Evolutionary conservation across 208 protist species (phyloP).

Genomic region (Wallacemonas sp.): DNA sequence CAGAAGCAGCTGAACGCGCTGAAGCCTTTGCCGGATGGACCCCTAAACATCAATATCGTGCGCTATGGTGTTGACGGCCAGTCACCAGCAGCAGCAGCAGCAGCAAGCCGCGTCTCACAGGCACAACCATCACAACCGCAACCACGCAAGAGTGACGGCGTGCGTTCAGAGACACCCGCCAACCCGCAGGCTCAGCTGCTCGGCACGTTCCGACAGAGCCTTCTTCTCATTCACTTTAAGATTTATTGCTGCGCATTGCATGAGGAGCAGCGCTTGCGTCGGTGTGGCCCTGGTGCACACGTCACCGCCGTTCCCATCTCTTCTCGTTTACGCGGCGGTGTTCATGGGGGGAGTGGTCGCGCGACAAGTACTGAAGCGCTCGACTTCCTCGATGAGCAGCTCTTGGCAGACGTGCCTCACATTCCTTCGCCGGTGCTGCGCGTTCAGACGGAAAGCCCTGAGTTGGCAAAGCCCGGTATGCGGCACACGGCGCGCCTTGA

Average conservation of each 20-base stretch:
- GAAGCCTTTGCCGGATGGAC: conserved; percentile 32
- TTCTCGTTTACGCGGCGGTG: too few relatives aligned
- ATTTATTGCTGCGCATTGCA: conserved; percentile 74
- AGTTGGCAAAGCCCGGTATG: conserved; percentile 20
- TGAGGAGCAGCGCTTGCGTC: conserved; percentile 50
- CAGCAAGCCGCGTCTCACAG: neutral
- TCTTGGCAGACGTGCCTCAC: conserved; percentile 29
- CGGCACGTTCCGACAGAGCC: conserved; percentile 81
- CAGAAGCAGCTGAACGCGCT: neutral
- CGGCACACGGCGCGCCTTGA: conserved; percentile 29
- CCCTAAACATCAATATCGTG: conserved; percentile 51
- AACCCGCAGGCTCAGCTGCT: conserved; percentile 22
- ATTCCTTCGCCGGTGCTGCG: conserved; percentile 59
- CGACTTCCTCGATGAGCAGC: neutral
- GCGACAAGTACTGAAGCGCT: too few relatives aligned
- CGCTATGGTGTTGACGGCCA: neutral
- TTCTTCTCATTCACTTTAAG: conserved; percentile 81
- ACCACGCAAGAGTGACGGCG: neutral
- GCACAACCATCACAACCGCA: neutral
- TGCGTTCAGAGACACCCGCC: neutral
- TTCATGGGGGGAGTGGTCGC: too few relatives aligned
- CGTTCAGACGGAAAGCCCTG: conserved; percentile 38
- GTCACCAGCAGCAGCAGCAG: too few relatives aligned
- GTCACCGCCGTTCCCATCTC: conserved; percentile 10
- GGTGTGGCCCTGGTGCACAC: conserved; percentile 15